phyloP scores from a whole-genome alignment of 192 early-diverging fungal genomes.

The Allomyces javanicus region DNA sequence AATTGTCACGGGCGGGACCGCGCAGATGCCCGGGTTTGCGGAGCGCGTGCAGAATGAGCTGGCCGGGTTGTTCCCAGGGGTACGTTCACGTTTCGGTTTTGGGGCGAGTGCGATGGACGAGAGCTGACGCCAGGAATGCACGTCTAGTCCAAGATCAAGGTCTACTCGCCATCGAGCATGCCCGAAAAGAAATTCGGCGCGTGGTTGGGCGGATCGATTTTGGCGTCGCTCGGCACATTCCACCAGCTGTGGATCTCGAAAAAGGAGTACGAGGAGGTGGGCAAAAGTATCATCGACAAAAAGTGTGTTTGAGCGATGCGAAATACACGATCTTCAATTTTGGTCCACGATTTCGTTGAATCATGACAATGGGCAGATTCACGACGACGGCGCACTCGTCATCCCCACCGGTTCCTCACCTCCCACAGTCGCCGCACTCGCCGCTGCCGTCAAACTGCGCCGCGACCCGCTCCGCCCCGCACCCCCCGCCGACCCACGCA shows the following conservation, averaged over 20 bases:
- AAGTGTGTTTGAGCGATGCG: constrained; percentile 37
- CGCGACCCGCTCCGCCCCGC: too few species aligned
- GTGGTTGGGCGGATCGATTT: constrained; percentile 93
- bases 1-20: constrained; percentile 77
- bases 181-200: constrained; percentile 79
- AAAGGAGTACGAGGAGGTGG: constrained; percentile 81
- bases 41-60: constrained; percentile 67
- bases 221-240: constrained; percentile 88
- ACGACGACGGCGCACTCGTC: too few species aligned
- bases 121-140: not conserved
- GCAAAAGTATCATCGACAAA: constrained; percentile 66
- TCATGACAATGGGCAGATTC: too few species aligned
- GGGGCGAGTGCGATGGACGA: not conserved
- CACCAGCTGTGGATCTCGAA: constrained; percentile 97
- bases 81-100: constrained; percentile 18
- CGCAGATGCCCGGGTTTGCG: constrained; percentile 64
- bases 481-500: too few species aligned
- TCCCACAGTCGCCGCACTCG: too few species aligned
- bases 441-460: too few species aligned
- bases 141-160: constrained; percentile 50
- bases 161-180: constrained; percentile 54
- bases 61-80: constrained; percentile 36
- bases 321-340: too few species aligned
- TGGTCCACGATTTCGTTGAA: too few species aligned
- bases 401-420: too few species aligned